A percentile compares a stretch with the other conserved stretches of the same genome.
Conservation (phyloP, 768 basidiomycete genomes). For the Stropharia rugosoannulata region DNA sequence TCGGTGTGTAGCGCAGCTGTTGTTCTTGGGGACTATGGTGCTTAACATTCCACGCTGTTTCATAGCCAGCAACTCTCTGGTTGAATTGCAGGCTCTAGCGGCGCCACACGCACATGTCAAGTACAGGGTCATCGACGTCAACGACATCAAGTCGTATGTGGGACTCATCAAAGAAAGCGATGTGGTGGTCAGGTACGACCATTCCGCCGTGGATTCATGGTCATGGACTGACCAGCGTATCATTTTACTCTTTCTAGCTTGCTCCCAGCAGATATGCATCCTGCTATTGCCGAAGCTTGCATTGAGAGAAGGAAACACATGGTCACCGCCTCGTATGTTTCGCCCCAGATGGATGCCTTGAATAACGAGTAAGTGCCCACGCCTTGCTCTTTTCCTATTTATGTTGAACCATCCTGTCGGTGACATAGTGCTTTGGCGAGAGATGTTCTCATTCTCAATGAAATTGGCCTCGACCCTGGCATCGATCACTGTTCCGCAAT, state of each 20-base stretch:
- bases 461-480: slow-evolving; percentile 89
- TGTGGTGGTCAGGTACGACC: slow-evolving; percentile 83
- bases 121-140: slow-evolving; percentile 60
- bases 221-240: not conserved
- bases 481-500: slow-evolving; percentile 89
- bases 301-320: slow-evolving; percentile 70
- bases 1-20: slow-evolving; percentile 55
- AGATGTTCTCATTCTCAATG: slow-evolving; percentile 78
- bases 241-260: slow-evolving; percentile 37
- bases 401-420: not conserved
- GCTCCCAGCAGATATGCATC: slow-evolving; percentile 76
- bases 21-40: not conserved
- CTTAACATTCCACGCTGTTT: slow-evolving; percentile 3
- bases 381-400: slow-evolving; percentile 1
- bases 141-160: slow-evolving; percentile 42
- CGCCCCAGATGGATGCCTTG: slow-evolving; percentile 68
- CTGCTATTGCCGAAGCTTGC: slow-evolving; percentile 69
- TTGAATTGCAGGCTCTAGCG: slow-evolving; percentile 54
- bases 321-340: slow-evolving; percentile 91
- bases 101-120: slow-evolving; percentile 47
- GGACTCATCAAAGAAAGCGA: slow-evolving; percentile 64
- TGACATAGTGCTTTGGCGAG: slow-evolving; percentile 50
- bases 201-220: not conserved
- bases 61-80: slow-evolving; percentile 72
- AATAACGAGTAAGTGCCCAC: slow-evolving; percentile 49